Conservation (phyloP, 768 basidiomycete genomes). For the Lyophyllum decastes region DNA sequence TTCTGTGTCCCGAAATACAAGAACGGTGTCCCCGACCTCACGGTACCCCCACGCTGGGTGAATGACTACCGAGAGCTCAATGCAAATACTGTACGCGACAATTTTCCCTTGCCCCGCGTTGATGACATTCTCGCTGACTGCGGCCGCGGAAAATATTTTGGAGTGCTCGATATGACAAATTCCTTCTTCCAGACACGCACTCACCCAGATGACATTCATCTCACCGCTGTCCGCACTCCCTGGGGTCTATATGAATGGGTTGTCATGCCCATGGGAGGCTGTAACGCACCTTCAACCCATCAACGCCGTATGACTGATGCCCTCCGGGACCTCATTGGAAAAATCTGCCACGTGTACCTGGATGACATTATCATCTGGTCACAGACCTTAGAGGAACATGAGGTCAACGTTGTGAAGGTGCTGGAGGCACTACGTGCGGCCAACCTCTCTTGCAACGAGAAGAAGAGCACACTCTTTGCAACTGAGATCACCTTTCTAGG, state of each 20-base stretch:
- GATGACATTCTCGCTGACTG: not conserved
- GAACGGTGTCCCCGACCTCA: not conserved
- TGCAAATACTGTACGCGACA: slow-evolving; percentile 16
- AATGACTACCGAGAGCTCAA: slow-evolving; percentile 30
- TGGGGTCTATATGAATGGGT: slow-evolving; percentile 43
- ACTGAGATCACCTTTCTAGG: slow-evolving; percentile 30
- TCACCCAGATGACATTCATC: slow-evolving; percentile 25
- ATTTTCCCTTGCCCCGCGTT: not conserved
- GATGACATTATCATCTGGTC: slow-evolving; percentile 52
- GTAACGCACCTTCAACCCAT: slow-evolving; percentile 37
- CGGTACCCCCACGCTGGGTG: slow-evolving; percentile 20
- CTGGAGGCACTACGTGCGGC: slow-evolving; percentile 17
- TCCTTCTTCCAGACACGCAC: slow-evolving; percentile 30
- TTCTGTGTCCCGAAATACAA: slow-evolving; percentile 4
- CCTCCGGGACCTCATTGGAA: slow-evolving; percentile 32
- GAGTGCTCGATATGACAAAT: slow-evolving; percentile 1
- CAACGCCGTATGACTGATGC: slow-evolving; percentile 33
- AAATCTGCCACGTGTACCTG: slow-evolving; percentile 44
- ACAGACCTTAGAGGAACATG: slow-evolving; percentile 32
- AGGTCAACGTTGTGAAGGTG: slow-evolving; percentile 21
- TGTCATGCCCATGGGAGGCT: slow-evolving; percentile 40
- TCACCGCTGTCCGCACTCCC: slow-evolving; percentile 35
- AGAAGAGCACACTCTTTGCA: not conserved
- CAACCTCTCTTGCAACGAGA: not conserved
- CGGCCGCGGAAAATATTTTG: not conserved